Conservation (phyloP, 169 alveolate species). For the Ichthyophthirius multifiliis region DNA sequence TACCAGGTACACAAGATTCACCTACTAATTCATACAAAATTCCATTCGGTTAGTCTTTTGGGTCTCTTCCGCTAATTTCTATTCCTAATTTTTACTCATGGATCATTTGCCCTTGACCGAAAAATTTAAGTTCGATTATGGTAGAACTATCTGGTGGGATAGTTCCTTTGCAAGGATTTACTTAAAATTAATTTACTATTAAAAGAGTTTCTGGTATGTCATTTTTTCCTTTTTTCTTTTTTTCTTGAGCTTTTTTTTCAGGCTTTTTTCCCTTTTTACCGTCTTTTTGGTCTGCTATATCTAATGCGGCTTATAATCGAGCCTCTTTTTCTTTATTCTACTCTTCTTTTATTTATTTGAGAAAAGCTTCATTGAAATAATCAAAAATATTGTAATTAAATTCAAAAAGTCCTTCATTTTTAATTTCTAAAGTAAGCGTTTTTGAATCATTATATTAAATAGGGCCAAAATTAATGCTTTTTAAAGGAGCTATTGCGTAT, state of each 20-base stretch:
- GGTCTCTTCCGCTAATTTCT: slow-evolving; percentile 84
- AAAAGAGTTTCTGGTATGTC: slow-evolving; percentile 41
- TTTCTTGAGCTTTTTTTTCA: slow-evolving; percentile 57
- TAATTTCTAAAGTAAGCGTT: slow-evolving; percentile 86
- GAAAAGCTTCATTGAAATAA: slow-evolving; percentile 72
- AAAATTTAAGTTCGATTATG: slow-evolving; percentile 73
- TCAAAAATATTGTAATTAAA: slow-evolving; percentile 86
- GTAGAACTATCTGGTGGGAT: slow-evolving; percentile 80
- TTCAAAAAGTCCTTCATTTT: slow-evolving; percentile 92
- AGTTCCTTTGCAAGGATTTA: slow-evolving; percentile 76
- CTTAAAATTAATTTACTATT: slow-evolving; percentile 75
- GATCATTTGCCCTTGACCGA: slow-evolving; percentile 80
- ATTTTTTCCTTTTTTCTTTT: slow-evolving; percentile 69
- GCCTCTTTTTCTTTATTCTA: slow-evolving; percentile 73
- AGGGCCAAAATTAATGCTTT: slow-evolving; percentile 93
- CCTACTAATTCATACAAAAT: slow-evolving; percentile 86
- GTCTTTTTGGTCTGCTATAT: slow-evolving; percentile 42
- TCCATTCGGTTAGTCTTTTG: slow-evolving; percentile 83
- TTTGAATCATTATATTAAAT: slow-evolving; percentile 84
- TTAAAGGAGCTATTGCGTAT: slow-evolving; percentile 87
- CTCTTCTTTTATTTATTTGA: slow-evolving; percentile 66
- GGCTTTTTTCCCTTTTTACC: slow-evolving; percentile 63
- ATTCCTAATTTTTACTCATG: slow-evolving; percentile 80
- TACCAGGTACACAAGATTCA: slow-evolving; percentile 93
- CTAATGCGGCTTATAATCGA: slow-evolving; percentile 54